Evolutionary conservation across 139 green algal species (phyloP).

Genomic region (Trebouxia sp.): DNA sequence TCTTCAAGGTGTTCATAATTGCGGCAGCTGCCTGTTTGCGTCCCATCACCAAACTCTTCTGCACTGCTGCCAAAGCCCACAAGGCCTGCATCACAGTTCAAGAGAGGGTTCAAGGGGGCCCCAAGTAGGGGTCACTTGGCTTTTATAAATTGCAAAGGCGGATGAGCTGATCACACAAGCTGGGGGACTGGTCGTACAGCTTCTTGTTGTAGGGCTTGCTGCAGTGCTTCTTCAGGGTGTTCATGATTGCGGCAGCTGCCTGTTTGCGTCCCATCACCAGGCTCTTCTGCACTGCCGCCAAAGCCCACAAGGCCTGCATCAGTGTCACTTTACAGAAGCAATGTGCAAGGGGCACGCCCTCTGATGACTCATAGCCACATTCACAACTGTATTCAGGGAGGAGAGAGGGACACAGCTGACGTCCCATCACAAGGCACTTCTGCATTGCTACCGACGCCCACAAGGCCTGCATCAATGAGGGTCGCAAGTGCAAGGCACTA

Average conservation of each 20-base stretch:
- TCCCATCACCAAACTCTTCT: constrained; percentile 62
- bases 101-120: no score
- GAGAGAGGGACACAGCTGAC: no score
- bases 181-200: constrained; percentile 54
- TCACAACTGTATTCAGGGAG: no score
- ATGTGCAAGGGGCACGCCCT: no score
- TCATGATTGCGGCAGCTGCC: constrained; percentile 45
- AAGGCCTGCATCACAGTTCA: constrained; percentile 69
- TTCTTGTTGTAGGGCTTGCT: constrained; percentile 4
- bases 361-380: no score
- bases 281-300: constrained; percentile 78
- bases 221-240: constrained; percentile 31
- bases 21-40: constrained; percentile 50
- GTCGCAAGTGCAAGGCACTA: no score
- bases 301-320: no score
- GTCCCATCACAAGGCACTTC: no score
- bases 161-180: constrained; percentile 77
- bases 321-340: no score
- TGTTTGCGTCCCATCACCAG: constrained; percentile 51
- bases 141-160: constrained; percentile 72
- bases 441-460: no score
- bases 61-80: constrained; percentile 79
- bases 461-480: constrained; percentile 66
- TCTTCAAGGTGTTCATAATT: constrained; percentile 37
- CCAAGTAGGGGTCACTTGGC: no score